Conservation (phyloP, 108 stramenopile species). For the Pseudonitzschia pungens region DNA sequence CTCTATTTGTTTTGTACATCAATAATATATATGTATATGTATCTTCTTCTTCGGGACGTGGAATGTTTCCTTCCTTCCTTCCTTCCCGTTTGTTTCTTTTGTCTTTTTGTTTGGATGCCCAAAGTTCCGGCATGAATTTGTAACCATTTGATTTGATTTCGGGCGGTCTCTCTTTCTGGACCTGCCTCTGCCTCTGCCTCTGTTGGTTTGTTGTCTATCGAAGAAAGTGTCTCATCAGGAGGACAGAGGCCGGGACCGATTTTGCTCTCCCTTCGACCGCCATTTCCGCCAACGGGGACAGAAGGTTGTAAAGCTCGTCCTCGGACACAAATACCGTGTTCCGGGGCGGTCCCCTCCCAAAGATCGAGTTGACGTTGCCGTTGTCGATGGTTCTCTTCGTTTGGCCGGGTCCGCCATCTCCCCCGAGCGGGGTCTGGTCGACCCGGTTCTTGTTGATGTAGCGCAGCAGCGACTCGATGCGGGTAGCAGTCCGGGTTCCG, state of each 20-base stretch:
- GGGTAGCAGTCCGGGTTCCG: constrained; percentile 38
- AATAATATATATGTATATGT: no score
- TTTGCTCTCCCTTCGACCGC: neutral
- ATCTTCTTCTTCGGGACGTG: no score
- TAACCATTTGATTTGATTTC: no score
- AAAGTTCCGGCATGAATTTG: no score
- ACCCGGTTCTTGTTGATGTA: constrained; percentile 23
- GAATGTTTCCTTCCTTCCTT: no score
- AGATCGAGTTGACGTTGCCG: constrained; percentile 68
- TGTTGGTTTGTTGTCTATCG: no score
- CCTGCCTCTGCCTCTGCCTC: no score
- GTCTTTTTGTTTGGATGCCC: no score
- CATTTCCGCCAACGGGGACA: constrained; percentile 6
- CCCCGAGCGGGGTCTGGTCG: constrained; percentile 49
- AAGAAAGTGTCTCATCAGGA: neutral
- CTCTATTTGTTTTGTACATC: no score
- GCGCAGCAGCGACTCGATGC: constrained; percentile 57
- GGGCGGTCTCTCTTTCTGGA: no score
- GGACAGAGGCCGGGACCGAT: neutral
- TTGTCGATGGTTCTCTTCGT: constrained; percentile 53
- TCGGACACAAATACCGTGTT: constrained; percentile 43
- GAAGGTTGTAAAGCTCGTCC: constrained; percentile 34
- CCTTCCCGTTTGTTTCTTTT: no score
- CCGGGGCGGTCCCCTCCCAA: constrained; percentile 48
- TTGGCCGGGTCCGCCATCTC: neutral